Evolutionary conservation across 495 filamentous ascomycete genomes (phyloP), one percentile per base, ranked within the genome.

Genomic region (Xylaria intraflava): DNA sequence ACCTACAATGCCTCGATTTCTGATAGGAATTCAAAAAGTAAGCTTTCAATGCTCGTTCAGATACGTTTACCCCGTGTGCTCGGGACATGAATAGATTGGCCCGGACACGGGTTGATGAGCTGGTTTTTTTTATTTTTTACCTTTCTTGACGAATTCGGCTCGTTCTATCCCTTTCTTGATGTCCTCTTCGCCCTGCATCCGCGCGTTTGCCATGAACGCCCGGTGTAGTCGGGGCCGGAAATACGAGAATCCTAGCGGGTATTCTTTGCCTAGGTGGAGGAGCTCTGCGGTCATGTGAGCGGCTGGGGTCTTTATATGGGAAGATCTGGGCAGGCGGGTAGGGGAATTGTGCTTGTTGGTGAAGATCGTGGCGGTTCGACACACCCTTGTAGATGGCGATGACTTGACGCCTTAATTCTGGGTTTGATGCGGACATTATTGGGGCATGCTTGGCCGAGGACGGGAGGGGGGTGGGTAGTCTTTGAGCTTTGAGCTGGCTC

Each of bases 1-100:
- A 76, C 88, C 82, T 78, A 96, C 91, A 97, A 66, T 9, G 90
- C 86, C 70, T 95, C 90, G 58, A 96, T 86, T 69, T 96, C 91
- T 87, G 55, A 51, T 9, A 30, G 38, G 35, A 35, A 22, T n/a
- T 22, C 3, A 16, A 6, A n/a, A 16, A 5, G 50, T 53, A 38
- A 53, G 50, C 38, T 44, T 16, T 9, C 0, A 24, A 12, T 42
- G 31, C 11, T 3, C 2, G 17, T 11, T 17, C 9, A 35, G 42
- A 31, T n/a, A 17, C 20, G 14, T 35, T 12, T 17, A 26, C 6
- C 4, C 4, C 6, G 24, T 30, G 11, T 30, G 14, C 2, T 10
- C 10, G 6, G 26, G 23, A 1, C n/a, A 0, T 29, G 27, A 31
- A 36, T 33, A 7, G 35, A 1, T 26, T 12, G n/a, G 3, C 24